A percentile compares a stretch with the other conserved stretches of the same genome.
These are phyloP conservation scores for Saxispiralis lemnorum DNA, from an alignment of 495 filamentous ascomycete species.

Conservation along the genomic window DNA sequence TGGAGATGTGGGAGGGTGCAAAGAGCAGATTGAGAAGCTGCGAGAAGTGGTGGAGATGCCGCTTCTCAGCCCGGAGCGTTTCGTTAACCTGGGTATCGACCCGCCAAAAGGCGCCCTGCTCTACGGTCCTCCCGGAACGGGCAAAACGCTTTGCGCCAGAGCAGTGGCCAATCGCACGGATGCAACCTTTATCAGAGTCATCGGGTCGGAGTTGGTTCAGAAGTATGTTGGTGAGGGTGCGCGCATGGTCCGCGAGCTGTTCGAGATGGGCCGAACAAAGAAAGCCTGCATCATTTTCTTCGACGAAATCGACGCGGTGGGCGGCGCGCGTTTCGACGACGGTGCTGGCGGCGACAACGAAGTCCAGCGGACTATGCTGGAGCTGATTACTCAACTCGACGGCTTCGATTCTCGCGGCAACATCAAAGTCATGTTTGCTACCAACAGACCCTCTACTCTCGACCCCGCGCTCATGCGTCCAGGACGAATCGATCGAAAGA, in stretches of 20 bases:
- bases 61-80: slow-evolving; percentile 84
- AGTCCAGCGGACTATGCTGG: slow-evolving; percentile 97
- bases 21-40: slow-evolving; percentile 98
- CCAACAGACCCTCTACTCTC: slow-evolving; percentile 87
- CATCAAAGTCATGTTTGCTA: slow-evolving; percentile 99
- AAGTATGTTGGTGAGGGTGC: slow-evolving; percentile 98
- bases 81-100: slow-evolving; percentile 93
- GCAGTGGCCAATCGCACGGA: slow-evolving; percentile 95
- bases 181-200: slow-evolving; percentile 95
- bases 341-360: slow-evolving; percentile 97
- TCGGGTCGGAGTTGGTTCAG: slow-evolving; percentile 90
- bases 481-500: slow-evolving; percentile 95
- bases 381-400: slow-evolving; percentile 93
- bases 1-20: slow-evolving; percentile 95
- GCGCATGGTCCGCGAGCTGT: slow-evolving; percentile 93
- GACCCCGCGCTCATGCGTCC: slow-evolving; percentile 95
- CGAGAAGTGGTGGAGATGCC: slow-evolving; percentile 98
- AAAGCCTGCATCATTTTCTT: slow-evolving; percentile 99
- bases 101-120: slow-evolving; percentile 93
- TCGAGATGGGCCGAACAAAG: slow-evolving; percentile 99
- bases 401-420: slow-evolving; percentile 95
- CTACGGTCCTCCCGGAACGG: slow-evolving; percentile 91
- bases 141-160: slow-evolving; percentile 93
- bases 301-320: slow-evolving; percentile 95
- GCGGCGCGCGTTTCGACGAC: slow-evolving; percentile 95